Conservation (phyloP, 139 green algal species). For the Mesotaenium endlicherianum region DNA sequence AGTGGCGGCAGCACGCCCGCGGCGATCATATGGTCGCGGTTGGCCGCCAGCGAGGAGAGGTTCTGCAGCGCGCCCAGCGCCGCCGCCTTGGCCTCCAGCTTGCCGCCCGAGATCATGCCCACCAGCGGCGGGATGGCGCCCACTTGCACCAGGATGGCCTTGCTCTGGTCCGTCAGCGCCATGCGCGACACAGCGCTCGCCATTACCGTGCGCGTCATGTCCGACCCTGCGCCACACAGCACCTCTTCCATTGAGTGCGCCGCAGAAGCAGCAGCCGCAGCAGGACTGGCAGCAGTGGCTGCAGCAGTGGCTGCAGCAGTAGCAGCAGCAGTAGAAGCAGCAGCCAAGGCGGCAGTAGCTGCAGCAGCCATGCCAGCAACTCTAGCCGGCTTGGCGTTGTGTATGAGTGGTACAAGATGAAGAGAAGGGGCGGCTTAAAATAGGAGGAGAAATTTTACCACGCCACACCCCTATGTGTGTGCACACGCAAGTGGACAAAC, state of each 20-base stretch:
- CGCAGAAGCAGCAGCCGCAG: too few species aligned
- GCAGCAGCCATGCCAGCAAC: too few species aligned
- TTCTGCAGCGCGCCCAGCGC: conserved; percentile 36
- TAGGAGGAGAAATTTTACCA: too few species aligned
- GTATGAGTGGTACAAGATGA: not conserved
- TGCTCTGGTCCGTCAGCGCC: conserved; percentile 34
- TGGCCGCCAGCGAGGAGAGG: conserved; percentile 17
- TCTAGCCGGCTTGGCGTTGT: not conserved
- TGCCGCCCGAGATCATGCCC: conserved; percentile 25
- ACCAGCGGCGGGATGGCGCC: conserved; percentile 34
- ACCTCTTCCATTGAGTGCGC: too few species aligned
- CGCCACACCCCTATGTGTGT: too few species aligned
- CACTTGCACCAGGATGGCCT: conserved; percentile 17
- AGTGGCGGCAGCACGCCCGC: conserved; percentile 30
- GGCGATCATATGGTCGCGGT: conserved; percentile 14
- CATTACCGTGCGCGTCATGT: conserved; percentile 36
- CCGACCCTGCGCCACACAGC: conserved; percentile 29
- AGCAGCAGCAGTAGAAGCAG: too few species aligned
- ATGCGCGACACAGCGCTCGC: conserved; percentile 29
- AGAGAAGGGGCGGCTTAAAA: not conserved
- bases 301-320: too few species aligned
- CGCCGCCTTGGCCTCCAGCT: conserved; percentile 41
- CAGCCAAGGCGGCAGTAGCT: too few species aligned
- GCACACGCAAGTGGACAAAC: too few species aligned
- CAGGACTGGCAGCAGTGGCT: too few species aligned